Evolutionary conservation across 768 basidiomycete species (phyloP).

Genomic region (Plicaturopsis crispa): DNA sequence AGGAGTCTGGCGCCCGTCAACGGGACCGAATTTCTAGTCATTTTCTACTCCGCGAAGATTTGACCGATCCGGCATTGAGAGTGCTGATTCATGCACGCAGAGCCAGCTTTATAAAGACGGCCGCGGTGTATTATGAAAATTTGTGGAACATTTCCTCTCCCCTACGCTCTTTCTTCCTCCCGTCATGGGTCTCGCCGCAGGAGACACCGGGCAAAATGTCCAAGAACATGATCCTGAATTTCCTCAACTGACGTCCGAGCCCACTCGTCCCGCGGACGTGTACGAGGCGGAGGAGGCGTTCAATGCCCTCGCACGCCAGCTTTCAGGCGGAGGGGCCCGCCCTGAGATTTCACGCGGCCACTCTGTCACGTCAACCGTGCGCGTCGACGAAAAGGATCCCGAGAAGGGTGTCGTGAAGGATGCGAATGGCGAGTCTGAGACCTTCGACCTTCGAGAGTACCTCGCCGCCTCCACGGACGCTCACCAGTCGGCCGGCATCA

Average conservation of each 20-base stretch:
- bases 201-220: not conserved
- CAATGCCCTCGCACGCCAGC: constrained; percentile 41
- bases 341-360: constrained; percentile 6
- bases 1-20: no score
- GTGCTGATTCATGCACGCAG: no score
- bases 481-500: constrained; percentile 56
- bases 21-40: no score
- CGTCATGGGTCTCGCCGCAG: not conserved
- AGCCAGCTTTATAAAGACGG: no score
- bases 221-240: not conserved
- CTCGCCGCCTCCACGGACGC: constrained; percentile 61
- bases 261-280: constrained; percentile 37
- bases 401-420: constrained; percentile 39
- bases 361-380: constrained; percentile 14
- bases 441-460: constrained; percentile 64
- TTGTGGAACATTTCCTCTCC: no score
- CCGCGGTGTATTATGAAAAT: no score
- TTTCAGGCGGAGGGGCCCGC: constrained; percentile 6
- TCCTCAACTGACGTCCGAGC: not conserved
- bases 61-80: no score
- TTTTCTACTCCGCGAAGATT: no score
- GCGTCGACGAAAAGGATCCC: constrained; percentile 22
- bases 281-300: constrained; percentile 43
- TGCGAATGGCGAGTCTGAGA: constrained; percentile 20
- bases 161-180: not conserved